Evolutionary conservation across 2,329 filamentous ascomycete species (phyloP), one percentile per base, ranked within the genome.

Genomic region (Periconia sp.): DNA sequence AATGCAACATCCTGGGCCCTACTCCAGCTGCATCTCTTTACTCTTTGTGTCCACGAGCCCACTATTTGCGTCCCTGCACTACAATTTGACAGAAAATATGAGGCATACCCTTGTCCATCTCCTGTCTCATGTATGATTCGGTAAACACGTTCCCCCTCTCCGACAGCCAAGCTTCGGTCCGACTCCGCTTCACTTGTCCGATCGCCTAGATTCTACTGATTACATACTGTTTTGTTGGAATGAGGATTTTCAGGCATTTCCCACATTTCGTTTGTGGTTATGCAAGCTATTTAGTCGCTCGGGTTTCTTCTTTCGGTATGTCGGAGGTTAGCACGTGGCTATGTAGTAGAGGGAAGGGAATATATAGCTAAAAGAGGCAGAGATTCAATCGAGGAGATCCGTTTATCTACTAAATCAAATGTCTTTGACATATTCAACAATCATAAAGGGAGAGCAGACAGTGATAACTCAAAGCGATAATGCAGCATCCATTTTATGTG

Each of bases 161-260:
- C 33, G 23, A 30, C 30, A 20, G 14, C 13, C 19, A 41, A 15
- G 10, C 20, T 13, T 45, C 51, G 51, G 51, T 20, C 51, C 46
- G 46, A 53, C 15, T 41, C 23, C 41, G 45, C 51, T 49, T 49
- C 17, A 49, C 33, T 27, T 18, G n/a, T 31, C 11, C 5, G 14
- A 30, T 27, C 17, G 33, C 30, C 49, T 23, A 44, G 27, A 20
- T 23, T 11, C 27, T 13, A 44, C 19, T 23, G 19, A 19, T 19
- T 11, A 27, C 3, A 44, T 13, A 8, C 11, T 44, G 8, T 44
- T 5, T n/a, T 23, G 27, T 2, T 27, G 6, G 13, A 23, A 3
- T 14, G 6, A 23, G 14, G 6, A 23, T 19, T 6, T 20, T 23
- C 7, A 23, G 2, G 20, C 19, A 23, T 44, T 19, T 17, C n/a